Conservation (phyloP, 2,329 filamentous ascomycete species). For the Paecilomyces fulvus region DNA sequence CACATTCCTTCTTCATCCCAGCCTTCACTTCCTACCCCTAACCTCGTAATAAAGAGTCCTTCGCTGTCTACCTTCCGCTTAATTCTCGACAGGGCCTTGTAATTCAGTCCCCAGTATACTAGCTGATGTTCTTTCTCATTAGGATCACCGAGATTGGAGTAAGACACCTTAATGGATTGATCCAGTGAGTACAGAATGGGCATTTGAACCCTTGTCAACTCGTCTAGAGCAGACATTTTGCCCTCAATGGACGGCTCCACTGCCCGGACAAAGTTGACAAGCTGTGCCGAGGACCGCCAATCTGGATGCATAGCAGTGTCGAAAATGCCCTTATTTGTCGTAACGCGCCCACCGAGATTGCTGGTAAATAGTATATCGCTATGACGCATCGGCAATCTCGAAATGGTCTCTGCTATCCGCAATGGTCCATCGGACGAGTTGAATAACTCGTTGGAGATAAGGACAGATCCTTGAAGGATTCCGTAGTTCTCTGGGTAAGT, state of each 20-base stretch:
- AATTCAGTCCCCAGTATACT: slow-evolving; percentile 7
- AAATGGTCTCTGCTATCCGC: slow-evolving; percentile 1
- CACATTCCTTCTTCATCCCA: slow-evolving; percentile 5
- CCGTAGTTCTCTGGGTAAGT: slow-evolving; percentile 16
- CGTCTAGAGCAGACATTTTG: neutral
- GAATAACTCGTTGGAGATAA: slow-evolving; percentile 4
- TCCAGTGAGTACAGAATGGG: slow-evolving; percentile 5
- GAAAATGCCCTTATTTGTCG: neutral
- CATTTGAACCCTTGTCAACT: slow-evolving; percentile 3
- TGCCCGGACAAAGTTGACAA: slow-evolving; percentile 2
- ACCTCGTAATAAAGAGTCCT: slow-evolving; percentile 2
- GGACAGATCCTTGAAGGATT: slow-evolving; percentile 1
- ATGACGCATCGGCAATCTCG: slow-evolving; percentile 1
- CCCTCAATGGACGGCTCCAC: slow-evolving; percentile 3
- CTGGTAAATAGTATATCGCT: slow-evolving; percentile 3
- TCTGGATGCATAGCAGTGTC: slow-evolving; percentile 4
- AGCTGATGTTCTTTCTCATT: slow-evolving; percentile 6
- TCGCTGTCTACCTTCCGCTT: slow-evolving; percentile 6
- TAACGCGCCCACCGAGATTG: slow-evolving; percentile 3
- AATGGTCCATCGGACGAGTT: slow-evolving; percentile 2
- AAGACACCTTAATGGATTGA: slow-evolving; percentile 2
- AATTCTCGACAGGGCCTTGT: slow-evolving; percentile 2
- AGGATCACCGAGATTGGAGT: slow-evolving; percentile 7
- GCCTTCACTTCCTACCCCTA: slow-evolving; percentile 6
- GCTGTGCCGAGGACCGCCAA: slow-evolving; percentile 3